Evolutionary conservation across 2,329 filamentous ascomycete species (phyloP), one percentile per base, ranked within the genome.

Genomic region (Xylariaceae sp.): DNA sequence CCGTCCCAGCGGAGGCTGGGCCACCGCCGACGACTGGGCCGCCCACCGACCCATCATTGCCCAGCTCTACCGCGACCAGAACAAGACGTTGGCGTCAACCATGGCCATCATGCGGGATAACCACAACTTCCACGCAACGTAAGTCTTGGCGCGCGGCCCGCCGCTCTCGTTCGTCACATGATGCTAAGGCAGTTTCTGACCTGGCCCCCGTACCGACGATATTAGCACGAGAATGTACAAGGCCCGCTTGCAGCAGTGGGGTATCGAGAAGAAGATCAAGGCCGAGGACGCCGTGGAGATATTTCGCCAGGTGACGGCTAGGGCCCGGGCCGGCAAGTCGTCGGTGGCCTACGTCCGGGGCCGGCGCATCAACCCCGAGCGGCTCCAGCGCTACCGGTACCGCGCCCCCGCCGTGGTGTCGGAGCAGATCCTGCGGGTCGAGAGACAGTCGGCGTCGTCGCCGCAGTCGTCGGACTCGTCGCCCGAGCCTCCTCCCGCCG

Each of bases 91-190:
- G 33, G 52, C 50, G 35, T 47, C 52, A 35, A 52, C 50, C 8
- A 54, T 51, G 45, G 40, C 40, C 29, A 26, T 52, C 14, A 54
- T 54, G 50, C 45, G 50, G 32, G 46, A 53, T 22, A 38, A 45
- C 12, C 38, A 54, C 32, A 92, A 56, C 46, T 83, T 79, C 42
- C 77, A 70, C 31, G 23, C 68, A 27, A 54, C 49, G 51, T 54
- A 37, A 48, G 51, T 48, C 5, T 23, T 31, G 12, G 17, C 10
- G 24, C 24, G n/a, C 29, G 10, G 22, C 27, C 15, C 19, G 18
- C 12, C 13, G 14, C 23, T 27, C n/a, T n/a, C n/a, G n/a, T n/a
- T n/a, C n/a, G n/a, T n/a, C n/a, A n/a, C n/a, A n/a, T n/a, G n/a
- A n/a, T n/a, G n/a, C n/a, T n/a, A n/a, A n/a, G n/a, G n/a, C n/a